Evolutionary conservation across 2,329 filamentous ascomycete species (phyloP), one percentile per base, ranked within the genome.

Genomic region (Sporothrix pseudoabietina): DNA sequence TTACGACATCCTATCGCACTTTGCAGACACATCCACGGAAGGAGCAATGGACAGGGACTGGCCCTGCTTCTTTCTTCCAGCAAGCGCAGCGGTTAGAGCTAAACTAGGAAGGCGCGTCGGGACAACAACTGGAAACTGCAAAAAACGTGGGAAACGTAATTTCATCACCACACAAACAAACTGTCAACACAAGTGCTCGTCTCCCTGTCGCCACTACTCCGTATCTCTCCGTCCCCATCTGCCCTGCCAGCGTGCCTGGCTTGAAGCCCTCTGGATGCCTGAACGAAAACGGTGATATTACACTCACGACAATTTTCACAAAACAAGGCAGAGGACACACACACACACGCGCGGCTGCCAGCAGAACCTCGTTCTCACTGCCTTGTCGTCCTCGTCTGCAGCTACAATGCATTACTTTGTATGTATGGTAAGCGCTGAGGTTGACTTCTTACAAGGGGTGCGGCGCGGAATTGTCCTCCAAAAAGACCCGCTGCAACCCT

Each of bases 221-320:
- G n/a, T n/a, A 63, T 44, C 55, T 59, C 5, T 8, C 22, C 22
- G 8, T 30, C 52, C 52, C 12, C 26, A 35, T 61, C 57, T 39
- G 30, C 57, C 59, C 39, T 63, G 19, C 59, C 32, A 49, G 44
- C 44, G 14, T 49, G 44, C 14, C 44, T 49, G 44, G 44, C 44
- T 49, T 19, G 44, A 12, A 49, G 6, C 16, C 19, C 35, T 9
- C 39, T 14, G 22, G n/a, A 3, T 7, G 61, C n/a, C 35, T 26
- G 41, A 19, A 66, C 61, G 39, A 66, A 66, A 47, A 66, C 41
- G 41, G 39, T 66, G 61, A 66, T 66, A 66, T 30, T 47, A 66
- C 59, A n/a, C 61, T 66, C 39, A 44, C 39, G 61, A 44, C 19
- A 44, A 44, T 44, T 44, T 61, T 32, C 39, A 47, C 12, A 59